Conservation (phyloP, 2,329 filamentous ascomycete species). For the Xylariales sp. region DNA sequence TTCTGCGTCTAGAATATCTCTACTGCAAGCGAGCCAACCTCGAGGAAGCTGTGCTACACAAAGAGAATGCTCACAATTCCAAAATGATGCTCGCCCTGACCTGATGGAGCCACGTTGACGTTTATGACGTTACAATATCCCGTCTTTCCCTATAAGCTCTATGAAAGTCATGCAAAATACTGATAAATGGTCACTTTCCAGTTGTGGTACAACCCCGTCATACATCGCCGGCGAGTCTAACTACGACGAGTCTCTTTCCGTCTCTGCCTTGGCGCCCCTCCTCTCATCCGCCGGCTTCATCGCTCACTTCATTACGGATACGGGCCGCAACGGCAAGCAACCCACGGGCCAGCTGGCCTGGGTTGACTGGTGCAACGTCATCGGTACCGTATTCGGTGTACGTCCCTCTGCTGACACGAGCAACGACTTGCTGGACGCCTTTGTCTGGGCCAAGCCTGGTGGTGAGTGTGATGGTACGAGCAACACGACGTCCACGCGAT, state of each 20-base stretch:
- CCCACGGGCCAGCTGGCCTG: conserved; percentile 49
- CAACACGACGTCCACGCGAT: conserved; percentile 38
- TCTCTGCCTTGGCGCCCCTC: conserved; percentile 59
- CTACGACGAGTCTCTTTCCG: conserved; percentile 54
- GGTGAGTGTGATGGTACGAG: conserved; percentile 41
- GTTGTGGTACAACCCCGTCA: conserved; percentile 33
- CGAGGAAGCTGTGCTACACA: no score
- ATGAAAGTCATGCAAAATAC: no score
- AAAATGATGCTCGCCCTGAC: no score
- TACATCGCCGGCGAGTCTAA: conserved; percentile 39
- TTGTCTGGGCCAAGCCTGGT: conserved; percentile 61
- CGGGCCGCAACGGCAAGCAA: conserved; percentile 34
- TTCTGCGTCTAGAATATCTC: no score
- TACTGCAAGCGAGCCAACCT: no score
- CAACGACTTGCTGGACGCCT: conserved; percentile 49
- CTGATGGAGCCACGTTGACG: no score
- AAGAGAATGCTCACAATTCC: no score
- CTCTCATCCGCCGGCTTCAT: conserved; percentile 44
- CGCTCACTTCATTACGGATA: conserved; percentile 31
- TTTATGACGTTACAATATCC: no score
- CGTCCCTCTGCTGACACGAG: conserved; percentile 50
- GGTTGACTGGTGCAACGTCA: conserved; percentile 60
- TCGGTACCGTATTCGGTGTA: conserved; percentile 51
- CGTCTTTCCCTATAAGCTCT: no score
- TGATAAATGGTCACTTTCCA: conserved; percentile 53